phyloP scores from a whole-genome alignment of 208 protist genomes.

The Polymyxa betae region DNA sequence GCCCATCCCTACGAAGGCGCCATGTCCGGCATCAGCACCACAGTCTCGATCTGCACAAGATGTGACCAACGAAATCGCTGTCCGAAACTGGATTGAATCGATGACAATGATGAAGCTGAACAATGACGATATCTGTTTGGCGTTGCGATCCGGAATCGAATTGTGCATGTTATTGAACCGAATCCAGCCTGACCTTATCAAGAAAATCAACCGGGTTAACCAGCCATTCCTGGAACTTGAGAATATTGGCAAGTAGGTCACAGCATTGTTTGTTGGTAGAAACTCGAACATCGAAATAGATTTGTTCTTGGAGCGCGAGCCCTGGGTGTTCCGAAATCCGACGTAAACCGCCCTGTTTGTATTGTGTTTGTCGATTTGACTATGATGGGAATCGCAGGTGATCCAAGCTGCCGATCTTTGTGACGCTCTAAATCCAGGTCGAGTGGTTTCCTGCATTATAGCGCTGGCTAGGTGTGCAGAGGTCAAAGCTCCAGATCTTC shows the following conservation, averaged over 20 bases:
- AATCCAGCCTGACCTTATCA: conserved; percentile 26
- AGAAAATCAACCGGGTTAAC: conserved; percentile 13
- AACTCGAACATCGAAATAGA: neutral
- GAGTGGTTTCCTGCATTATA: neutral
- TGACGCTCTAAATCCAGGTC: neutral
- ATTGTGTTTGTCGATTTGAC: neutral
- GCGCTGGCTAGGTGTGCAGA: neutral
- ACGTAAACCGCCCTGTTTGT: neutral
- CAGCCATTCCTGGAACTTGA: conserved; percentile 50
- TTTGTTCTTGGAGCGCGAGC: conserved; percentile 8
- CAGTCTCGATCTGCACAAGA: neutral
- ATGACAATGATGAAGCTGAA: neutral
- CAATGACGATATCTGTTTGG: neutral
- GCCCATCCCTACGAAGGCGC: neutral
- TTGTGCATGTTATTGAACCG: conserved; percentile 18
- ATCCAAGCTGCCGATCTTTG: conserved; percentile 33
- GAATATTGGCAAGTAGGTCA: neutral
- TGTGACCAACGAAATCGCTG: neutral
- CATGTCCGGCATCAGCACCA: neutral
- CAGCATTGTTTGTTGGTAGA: no score
- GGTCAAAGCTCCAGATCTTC: neutral
- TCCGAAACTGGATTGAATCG: conserved; percentile 11
- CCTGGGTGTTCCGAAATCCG: conserved; percentile 25
- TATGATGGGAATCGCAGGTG: neutral
- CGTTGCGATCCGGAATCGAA: neutral